phyloP scores from a whole-genome alignment of 179 eudicot genomes.

The Spinacia oleracea region DNA sequence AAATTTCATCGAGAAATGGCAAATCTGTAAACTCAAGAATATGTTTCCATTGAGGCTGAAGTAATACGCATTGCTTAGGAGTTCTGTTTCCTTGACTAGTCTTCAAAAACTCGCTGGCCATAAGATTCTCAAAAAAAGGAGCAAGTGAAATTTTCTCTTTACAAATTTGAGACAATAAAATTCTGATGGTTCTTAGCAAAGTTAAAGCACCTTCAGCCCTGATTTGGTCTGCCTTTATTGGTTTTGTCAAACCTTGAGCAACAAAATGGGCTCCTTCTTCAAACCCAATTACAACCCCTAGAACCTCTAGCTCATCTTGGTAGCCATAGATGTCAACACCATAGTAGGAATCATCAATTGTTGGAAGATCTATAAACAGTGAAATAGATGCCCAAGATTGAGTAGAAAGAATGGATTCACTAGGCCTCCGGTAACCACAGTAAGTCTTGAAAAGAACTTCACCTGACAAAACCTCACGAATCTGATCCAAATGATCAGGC shows the following conservation, averaged over 20 bases:
- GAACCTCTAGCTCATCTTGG: conserved; percentile 31
- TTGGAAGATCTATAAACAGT: conserved; percentile 32
- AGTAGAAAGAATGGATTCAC: conserved; percentile 30
- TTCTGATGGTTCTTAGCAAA: conserved; percentile 15
- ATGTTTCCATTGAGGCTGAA: conserved; percentile 29
- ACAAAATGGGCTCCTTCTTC: conserved; percentile 34
- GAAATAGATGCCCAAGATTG: conserved; percentile 30
- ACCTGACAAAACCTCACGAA: conserved; percentile 15
- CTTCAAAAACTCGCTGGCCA: conserved; percentile 31
- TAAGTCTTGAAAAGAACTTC: conserved; percentile 35
- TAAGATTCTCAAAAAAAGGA: conserved; percentile 11
- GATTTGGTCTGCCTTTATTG: conserved; percentile 12
- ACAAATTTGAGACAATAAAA: background rate
- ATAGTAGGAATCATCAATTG: conserved; percentile 38
- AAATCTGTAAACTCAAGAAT: conserved; percentile 27
- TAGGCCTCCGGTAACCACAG: conserved; percentile 27
- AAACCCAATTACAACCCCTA: conserved; percentile 34
- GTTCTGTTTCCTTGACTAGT: conserved; percentile 30
- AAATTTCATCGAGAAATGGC: conserved; percentile 31
- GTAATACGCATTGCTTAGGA: conserved; percentile 29
- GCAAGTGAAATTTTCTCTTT: background rate
- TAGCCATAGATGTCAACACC: conserved; percentile 27
- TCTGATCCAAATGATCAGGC: conserved; percentile 14
- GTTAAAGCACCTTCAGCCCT: conserved; percentile 22
- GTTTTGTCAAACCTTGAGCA: conserved; percentile 18